Evolutionary conservation across 306 rosid genomes (phyloP), one percentile per base, ranked within the genome.

Genomic region (Senna siamea): DNA sequence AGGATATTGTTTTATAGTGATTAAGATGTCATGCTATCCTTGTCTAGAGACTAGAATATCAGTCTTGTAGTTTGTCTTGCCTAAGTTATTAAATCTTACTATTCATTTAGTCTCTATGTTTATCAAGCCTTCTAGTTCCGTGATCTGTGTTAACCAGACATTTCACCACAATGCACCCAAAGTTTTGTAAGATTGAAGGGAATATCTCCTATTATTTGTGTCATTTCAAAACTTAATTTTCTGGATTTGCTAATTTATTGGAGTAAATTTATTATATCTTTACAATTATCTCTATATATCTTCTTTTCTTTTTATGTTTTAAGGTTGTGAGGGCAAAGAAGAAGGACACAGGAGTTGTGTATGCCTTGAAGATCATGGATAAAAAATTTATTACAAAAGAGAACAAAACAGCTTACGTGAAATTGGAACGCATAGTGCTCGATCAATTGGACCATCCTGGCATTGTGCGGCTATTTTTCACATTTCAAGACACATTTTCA

Each of bases 261-360:
- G 52, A 47, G 72, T 64, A 63, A 44, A 55, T 12, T 46, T 66
- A 65, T 13, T 51, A 73, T 66, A 26, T 59, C 44, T 41, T 69
- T 69, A 62, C 19, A 61, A 64, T 38, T 44, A 20, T 76, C 47
- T 61, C 17, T 66, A 30, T 58, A 61, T 62, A 46, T 72, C 50
- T 61, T 61, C 0, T 18, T 56, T 70, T 72, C 64, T 0, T 80
- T 48, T 60, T 57, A 13, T 53, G 43, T 81, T 15, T 76, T 30
- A 82, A 95, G 98, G 99, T 95, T 82, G 99, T 95, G 79, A 90
- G 99, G 85, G 99, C 99, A 53, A 95, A 84, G 93, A 95, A 95
- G 88, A 95, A 86, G 89, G 96, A 95, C 79, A 70, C 97, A 0
- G 98, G 98, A 78, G 69, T 35, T 64, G 86, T 95, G 64, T 95